phyloP scores from a whole-genome alignment of 805 yeast genomes.

The Yarrowia sp. region DNA sequence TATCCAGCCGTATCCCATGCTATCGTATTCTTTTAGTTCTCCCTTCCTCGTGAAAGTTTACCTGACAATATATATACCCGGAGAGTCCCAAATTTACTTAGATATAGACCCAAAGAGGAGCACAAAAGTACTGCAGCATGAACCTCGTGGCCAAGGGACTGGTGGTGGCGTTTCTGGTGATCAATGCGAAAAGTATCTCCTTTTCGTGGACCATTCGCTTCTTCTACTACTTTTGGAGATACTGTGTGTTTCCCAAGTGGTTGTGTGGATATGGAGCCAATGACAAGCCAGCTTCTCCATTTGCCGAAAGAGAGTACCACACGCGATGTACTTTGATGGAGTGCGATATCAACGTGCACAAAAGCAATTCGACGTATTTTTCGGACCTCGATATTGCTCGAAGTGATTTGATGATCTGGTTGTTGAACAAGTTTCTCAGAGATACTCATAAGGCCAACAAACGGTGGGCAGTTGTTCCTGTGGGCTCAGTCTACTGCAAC shows the following conservation, averaged over 20 bases:
- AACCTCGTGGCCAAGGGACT: constrained; percentile 20
- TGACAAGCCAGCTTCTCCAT: constrained; percentile 34
- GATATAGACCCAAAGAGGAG: no score
- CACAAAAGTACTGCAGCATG: no score
- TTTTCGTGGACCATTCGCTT: constrained; percentile 63
- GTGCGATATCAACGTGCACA: constrained; percentile 83
- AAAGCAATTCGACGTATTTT: constrained; percentile 82
- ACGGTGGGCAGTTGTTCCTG: constrained; percentile 63
- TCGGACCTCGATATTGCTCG: constrained; percentile 78
- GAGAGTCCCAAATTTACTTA: no score
- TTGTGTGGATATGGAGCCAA: not conserved
- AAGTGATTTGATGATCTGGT: constrained; percentile 53
- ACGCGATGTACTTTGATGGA: constrained; percentile 73
- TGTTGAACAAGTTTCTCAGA: constrained; percentile 56
- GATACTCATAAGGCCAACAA: constrained; percentile 42
- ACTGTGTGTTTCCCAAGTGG: constrained; percentile 40
- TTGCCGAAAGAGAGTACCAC: constrained; percentile 43
- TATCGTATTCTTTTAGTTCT: no score
- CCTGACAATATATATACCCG: not conserved
- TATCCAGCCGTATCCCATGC: no score
- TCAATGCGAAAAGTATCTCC: constrained; percentile 64
- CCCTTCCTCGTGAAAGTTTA: not conserved
- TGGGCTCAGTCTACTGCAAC: constrained; percentile 64
- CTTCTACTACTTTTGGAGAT: constrained; percentile 46
- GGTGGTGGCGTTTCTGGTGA: constrained; percentile 34